Conservation (phyloP, 106 monocot species). For the Apostasia shenzhenica region DNA sequence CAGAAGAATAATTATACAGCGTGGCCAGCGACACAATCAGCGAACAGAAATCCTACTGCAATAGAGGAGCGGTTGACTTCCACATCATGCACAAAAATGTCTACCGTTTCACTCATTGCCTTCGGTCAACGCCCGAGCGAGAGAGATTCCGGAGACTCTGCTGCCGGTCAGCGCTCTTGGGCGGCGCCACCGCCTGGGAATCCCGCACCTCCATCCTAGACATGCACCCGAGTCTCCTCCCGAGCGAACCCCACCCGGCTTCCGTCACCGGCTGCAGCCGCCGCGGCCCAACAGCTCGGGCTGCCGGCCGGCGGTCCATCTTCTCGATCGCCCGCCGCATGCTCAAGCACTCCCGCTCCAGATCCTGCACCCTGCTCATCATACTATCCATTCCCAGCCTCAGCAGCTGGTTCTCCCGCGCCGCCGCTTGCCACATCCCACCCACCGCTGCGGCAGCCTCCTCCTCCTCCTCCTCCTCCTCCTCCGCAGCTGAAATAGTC, state of each 20-base stretch:
- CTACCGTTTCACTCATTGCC: no score
- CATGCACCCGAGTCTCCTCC: constrained; percentile 67
- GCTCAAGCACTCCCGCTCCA: constrained; percentile 74
- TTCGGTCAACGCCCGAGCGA: no score
- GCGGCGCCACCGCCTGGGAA: constrained; percentile 48
- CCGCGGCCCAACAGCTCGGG: background rate
- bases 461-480: constrained; percentile 10
- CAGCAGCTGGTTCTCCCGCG: constrained; percentile 65
- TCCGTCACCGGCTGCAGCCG: constrained; percentile 5
- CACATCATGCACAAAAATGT: no score
- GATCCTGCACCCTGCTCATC: constrained; percentile 70
- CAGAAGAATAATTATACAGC: no score
- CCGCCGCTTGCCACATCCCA: constrained; percentile 34
- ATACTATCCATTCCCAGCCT: constrained; percentile 94
- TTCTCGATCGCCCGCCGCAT: constrained; percentile 82
- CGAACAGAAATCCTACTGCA: no score
- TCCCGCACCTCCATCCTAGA: constrained; percentile 82
- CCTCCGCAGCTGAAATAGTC: constrained; percentile 25
- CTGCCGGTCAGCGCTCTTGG: constrained; percentile 5
- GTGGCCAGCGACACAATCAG: no score
- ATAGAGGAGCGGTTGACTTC: no score
- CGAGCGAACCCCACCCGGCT: constrained; percentile 10
- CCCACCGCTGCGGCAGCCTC: constrained; percentile 8
- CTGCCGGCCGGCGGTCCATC: constrained; percentile 25
- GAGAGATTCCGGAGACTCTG: no score